Evolutionary conservation across 2,329 filamentous ascomycete species (phyloP), one percentile per base, ranked within the genome.

Genomic region (Tolypocladium album): DNA sequence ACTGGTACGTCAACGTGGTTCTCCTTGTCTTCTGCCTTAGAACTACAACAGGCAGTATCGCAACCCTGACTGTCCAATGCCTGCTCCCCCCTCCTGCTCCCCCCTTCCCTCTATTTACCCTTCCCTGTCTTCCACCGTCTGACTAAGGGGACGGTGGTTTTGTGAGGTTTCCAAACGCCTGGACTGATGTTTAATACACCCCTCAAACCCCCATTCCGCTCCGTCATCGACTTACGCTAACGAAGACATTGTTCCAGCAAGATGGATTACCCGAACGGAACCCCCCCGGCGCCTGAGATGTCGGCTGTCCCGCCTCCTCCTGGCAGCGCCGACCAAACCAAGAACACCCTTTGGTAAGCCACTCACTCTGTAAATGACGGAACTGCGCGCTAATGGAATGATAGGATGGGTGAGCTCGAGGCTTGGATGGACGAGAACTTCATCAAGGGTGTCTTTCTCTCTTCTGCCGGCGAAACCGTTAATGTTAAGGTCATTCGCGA

Each of bases 401-500:
- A 27, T 63, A 96, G 92, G 93, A 99, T 99, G 94, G 94, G 94
- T 67, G 94, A 99, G 75, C 88, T 99, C 64, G 93, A 97, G 76
- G 90, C 92, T 36, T 99, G 94, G 94, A 97, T 99, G 78, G 94
- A 99, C 69, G 94, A 99, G 80, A 95, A 93, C 77, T 99, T 97
- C 75, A 90, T 99, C 71, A 92, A 95, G 77, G 94, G 89, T 68
- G 86, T 97, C 55, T 97, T 91, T 83, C 72, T 80, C 64, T 96
- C 91, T 70, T 87, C 92, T 69, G 89, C 96, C 79, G 92, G 89
- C 67, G 94, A 97, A 77, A 87, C 87, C 64, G 94, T 99, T 69
- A 97, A 97, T 69, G 94, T 99, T 68, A 99, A 99, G 85, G 96
- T 99, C 83, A 99, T 99, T 70, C 90, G 94, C 66, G 94, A 99